Evolutionary conservation across 2,329 filamentous ascomycete species (phyloP), one percentile per base, ranked within the genome.

Genomic region (Venturiaceae sp.): DNA sequence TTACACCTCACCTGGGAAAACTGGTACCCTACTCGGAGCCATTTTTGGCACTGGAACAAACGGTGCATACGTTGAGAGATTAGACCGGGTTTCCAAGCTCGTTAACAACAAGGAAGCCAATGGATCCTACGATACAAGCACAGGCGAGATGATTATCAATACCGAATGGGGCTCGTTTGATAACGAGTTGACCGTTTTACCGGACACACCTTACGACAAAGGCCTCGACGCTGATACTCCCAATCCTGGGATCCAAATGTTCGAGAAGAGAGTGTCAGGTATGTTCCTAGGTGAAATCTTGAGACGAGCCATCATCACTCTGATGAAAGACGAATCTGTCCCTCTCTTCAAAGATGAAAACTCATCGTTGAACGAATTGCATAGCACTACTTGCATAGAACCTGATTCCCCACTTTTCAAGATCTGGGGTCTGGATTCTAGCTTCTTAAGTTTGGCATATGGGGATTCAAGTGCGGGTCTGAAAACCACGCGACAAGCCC

Each of bases 91-190:
- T 67, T 90, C 85, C 69, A 99, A 97, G 77, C 76, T 86, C 66
- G 73, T 75, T 50, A 64, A 72, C 57, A 67, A 71, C 46, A 71
- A 71, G 47, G 67, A 76, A 41, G 69, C 70, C 30, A 69, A 70
- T 34, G 72, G 73, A 44, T 84, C 86, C 4, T 94, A 88, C 65
- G 90, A 96, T 72, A 79, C 78, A 53, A 84, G 84, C 8, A 95
- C 92, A 0, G 91, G 92, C 56, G 84, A 95, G 66, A 99, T 99
- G 94, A 90, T 99, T 60, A 83, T 99, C 75, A 99, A 99, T 75
- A 92, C 89, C 0, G 94, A 99, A 75, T 99, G 94, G 94, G 94
- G 94, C 62, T 95, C 90, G 59, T 99, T 99, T 68, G 94, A 99
- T 75, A 97, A 97, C 75, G 83, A 88, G 65, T 83, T 97, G 63